Evolutionary conservation across 164 flowering plant species (phyloP).

Genomic region (Liriodendron chinense): DNA sequence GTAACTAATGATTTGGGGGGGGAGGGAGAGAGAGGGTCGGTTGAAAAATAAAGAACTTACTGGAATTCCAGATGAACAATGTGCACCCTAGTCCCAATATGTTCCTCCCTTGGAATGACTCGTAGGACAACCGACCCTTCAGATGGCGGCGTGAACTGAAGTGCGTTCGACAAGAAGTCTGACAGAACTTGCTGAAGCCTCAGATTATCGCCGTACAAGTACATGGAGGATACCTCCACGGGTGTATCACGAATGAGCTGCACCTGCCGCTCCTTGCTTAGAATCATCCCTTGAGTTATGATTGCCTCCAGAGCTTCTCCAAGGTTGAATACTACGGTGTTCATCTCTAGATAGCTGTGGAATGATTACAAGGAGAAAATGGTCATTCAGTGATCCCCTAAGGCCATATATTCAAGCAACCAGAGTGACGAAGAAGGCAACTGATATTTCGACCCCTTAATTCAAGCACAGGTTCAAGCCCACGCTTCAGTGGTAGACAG

Average conservation of each 20-base stretch:
- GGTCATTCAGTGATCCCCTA: neutral
- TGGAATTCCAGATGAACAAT: conserved; percentile 75
- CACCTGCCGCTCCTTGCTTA: conserved; percentile 59
- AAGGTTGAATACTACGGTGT: conserved; percentile 54
- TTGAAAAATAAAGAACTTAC: conserved; percentile 24
- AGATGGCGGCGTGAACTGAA: conserved; percentile 51
- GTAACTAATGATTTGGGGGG: too few relatives aligned
- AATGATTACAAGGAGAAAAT: conserved; percentile 6
- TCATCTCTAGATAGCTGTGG: conserved; percentile 59
- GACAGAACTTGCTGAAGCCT: conserved; percentile 88
- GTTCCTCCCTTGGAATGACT: conserved; percentile 49
- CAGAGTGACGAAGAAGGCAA: neutral
- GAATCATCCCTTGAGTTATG: conserved; percentile 56
- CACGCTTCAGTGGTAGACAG: too few relatives aligned
- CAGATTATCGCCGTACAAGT: conserved; percentile 63
- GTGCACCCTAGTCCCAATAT: conserved; percentile 57
- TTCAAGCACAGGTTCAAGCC: too few relatives aligned
- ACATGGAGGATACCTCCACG: conserved; percentile 49
- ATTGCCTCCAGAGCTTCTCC: conserved; percentile 60
- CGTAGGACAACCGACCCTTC: conserved; percentile 49
- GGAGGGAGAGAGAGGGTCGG: neutral
- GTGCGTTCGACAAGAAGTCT: conserved; percentile 56
- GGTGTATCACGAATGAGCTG: conserved; percentile 49
- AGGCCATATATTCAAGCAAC: conserved; percentile 5
- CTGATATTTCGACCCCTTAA: neutral